Base-by-base conservation (phyloP, 2,329 filamentous ascomycete genomes). In the Monosporascus sp. region DNA sequence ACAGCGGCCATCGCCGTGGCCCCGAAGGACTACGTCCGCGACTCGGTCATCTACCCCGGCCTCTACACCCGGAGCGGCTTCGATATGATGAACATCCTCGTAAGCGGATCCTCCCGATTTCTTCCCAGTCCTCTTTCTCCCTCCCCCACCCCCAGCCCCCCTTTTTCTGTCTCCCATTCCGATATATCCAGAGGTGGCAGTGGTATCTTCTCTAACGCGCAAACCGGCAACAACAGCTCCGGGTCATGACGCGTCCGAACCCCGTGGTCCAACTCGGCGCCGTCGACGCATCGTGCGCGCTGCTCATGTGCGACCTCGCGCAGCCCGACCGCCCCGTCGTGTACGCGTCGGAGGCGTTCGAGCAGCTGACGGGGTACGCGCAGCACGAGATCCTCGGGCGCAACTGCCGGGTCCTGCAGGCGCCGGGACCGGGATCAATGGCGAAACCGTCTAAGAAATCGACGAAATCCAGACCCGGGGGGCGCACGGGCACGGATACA, bases 321-420 rank as follows among this genome's bases (percentile, higher is more conserved):
- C 79, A 82, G 60, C 81, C 87, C 27, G 90, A 95, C 67, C 75
- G 79, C 31, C 90, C 91, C 3, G 90, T 96, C 54, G 82, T 95
- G 8, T 96, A 95, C 66, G 89, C 85, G 59, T 93, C 89, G 1
- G 88, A 92, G 6, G 81, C 89, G 31, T 96, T 95, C 66, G 81
- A 84, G 61, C 75, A 85, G 6, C 72, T 96, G 57, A 96, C 90
- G 0, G 90, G 90, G 27, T 96, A 96, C 68, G 80, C 81, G 1
- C 78, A 80, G 55, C 74, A 80, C 54, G 91, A 95, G 70, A 86
- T 90, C 25, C 68, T 92, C 5, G 90, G 90, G 14, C 77, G 81
- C 46, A 96, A 96, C 68, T 95, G 90, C 65, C 87, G 90, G 11
- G 95, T 96, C 64, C 77, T 96, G 15, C 91, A 96, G 65, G 82